These are phyloP conservation scores for Centella asiatica DNA, from an alignment of 129 eudicot genomes.

Conservation along the genomic window DNA sequence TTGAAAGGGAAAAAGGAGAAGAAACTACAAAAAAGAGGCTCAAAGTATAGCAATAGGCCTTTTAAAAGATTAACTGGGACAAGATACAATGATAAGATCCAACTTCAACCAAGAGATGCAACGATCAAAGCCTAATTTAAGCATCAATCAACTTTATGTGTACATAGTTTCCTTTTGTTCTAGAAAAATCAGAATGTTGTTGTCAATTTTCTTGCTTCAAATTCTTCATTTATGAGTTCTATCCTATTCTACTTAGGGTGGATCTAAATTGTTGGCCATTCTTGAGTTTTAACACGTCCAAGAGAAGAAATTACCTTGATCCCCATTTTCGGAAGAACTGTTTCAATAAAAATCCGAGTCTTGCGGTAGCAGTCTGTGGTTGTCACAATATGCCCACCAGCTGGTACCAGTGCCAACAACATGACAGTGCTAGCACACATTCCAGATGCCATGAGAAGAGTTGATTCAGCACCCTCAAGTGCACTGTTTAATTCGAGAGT, in stretches of 20 bases:
- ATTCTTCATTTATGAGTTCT: neutral
- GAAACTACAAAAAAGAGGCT: too few species aligned
- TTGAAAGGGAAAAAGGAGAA: too few species aligned
- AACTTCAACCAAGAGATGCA: neutral
- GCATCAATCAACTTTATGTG: neutral
- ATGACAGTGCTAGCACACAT: constrained; percentile 92
- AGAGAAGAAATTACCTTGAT: constrained; percentile 39
- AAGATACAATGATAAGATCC: neutral
- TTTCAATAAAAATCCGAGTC: constrained; percentile 82
- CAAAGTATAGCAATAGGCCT: neutral
- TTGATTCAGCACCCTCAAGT: constrained; percentile 94
- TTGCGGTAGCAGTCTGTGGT: constrained; percentile 90
- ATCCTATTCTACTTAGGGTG: neutral
- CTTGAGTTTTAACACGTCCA: neutral
- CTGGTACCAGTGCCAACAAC: constrained; percentile 82
- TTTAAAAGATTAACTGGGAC: neutral
- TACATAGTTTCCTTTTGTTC: neutral
- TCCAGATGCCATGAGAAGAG: constrained; percentile 84
- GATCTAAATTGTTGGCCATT: neutral
- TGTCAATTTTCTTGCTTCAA: neutral
- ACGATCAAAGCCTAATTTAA: neutral
- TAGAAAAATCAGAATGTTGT: neutral
- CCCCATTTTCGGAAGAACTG: constrained; percentile 85
- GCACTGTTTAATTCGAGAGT: constrained; percentile 37
- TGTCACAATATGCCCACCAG: constrained; percentile 89